Evolutionary conservation across 2,329 filamentous ascomycete species (phyloP).

Genomic region (Macroventuria anomochaeta): DNA sequence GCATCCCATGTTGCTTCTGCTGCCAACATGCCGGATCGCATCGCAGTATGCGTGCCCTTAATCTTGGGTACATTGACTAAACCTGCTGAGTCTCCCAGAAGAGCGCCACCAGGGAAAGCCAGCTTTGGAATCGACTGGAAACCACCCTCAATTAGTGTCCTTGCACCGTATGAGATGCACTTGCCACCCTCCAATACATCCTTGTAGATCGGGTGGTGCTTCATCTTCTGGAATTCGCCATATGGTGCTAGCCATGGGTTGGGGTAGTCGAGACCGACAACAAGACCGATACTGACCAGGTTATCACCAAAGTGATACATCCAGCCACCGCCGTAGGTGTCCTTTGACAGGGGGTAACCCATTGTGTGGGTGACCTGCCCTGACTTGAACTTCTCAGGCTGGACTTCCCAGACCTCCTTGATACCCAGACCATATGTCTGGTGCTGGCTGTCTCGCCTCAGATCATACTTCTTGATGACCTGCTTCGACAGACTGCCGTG

Average conservation of each 20-base stretch:
- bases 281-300: constrained; percentile 87
- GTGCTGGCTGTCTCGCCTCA: constrained; percentile 85
- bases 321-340: constrained; percentile 97
- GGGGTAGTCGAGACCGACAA: constrained; percentile 91
- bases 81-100: constrained; percentile 95
- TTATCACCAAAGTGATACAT: constrained; percentile 99
- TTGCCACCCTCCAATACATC: constrained; percentile 91
- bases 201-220: constrained; percentile 92
- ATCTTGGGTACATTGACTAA: constrained; percentile 98
- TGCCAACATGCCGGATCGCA: constrained; percentile 96
- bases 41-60: constrained; percentile 97
- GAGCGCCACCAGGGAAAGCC: constrained; percentile 90
- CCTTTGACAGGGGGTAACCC: constrained; percentile 85
- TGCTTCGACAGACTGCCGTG: constrained; percentile 96
- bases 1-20: constrained; percentile 89
- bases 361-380: constrained; percentile 87
- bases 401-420: constrained; percentile 97
- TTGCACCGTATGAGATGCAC: constrained; percentile 94
- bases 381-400: constrained; percentile 88
- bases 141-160: constrained; percentile 90
- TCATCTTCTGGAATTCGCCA: constrained; percentile 96
- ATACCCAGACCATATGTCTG: constrained; percentile 95
- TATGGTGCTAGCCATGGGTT: constrained; percentile 98
- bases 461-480: constrained; percentile 90
- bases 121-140: constrained; percentile 98